Evolutionary conservation across 768 basidiomycete genomes (phyloP), one percentile per base, ranked within the genome.

Genomic region (Candolleomyces aberdarensis): DNA sequence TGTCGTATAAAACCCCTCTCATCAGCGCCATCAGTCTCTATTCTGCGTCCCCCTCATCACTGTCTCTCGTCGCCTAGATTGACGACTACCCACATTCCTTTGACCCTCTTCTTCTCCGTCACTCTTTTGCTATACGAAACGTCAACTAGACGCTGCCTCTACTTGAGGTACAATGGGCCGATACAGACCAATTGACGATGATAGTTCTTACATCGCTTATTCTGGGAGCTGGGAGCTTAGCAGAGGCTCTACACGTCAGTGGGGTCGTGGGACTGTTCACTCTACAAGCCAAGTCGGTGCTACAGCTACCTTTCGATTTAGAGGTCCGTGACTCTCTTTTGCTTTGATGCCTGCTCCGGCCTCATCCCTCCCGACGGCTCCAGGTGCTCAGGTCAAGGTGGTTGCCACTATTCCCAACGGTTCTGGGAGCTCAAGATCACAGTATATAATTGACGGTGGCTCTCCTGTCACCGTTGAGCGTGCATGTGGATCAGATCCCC

Each of bases 401-500:
- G 63, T 58, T 55, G 68, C 64, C 7, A 69, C 68, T 17, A 67
- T 65, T n/a, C 66, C 68, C 22, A 61, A 63, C 10, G 68, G 68
- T 19, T 26, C 57, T 14, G 66, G 65, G 5, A 61, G 55, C 31
- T 66, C 64, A 31, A 8, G 62, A 19, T 46, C 64, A 15, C 60
- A 64, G 14, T 32, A 67, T 17, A 29, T 61, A 11, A 59, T 69
- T 22, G 65, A 69, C 48, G 66, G 68, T 1, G 56, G 60, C 11
- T 32, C 62, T 5, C 56, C 66, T 11, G 64, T 43, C 10, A 50
- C 50, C 13, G 56, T 59, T 14, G 58, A 52, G 2, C 66, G 62
- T 26, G 65, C 68, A 5, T 65, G 63, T 57, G 66, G 66, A 17
- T 63, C 63, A 1, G 14, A 19, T 20, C 63, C 68, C 3, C 57